A percentile compares a stretch with the other conserved stretches of the same genome.
phyloP scores from a whole-genome alignment of 2,329 filamentous ascomycete species.

The Aotearoamyces nothofagi region DNA sequence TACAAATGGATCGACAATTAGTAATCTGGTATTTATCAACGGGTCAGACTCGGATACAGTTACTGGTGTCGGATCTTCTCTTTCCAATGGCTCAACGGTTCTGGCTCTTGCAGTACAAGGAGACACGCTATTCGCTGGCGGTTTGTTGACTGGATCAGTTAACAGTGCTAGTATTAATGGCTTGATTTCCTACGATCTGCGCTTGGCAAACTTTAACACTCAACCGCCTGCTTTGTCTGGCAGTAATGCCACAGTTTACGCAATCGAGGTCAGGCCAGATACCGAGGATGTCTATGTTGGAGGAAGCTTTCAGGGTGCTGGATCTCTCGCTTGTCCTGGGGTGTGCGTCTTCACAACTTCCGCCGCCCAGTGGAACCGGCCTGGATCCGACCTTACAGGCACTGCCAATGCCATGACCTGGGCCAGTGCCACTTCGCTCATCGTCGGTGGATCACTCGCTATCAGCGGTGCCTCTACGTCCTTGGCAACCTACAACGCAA shows the following conservation, averaged over 20 bases:
- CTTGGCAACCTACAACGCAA: slow-evolving; percentile 60
- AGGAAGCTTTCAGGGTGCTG: slow-evolving; percentile 71
- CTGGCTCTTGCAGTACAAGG: slow-evolving; percentile 51
- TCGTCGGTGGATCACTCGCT: slow-evolving; percentile 65
- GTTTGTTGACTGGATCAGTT: slow-evolving; percentile 58
- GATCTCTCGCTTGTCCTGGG: slow-evolving; percentile 65
- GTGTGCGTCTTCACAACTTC: slow-evolving; percentile 68
- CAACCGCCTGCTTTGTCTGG: slow-evolving; percentile 69
- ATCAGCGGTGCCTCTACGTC: slow-evolving; percentile 49
- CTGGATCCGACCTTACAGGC: slow-evolving; percentile 58
- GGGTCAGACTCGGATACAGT: slow-evolving; percentile 51
- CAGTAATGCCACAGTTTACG: slow-evolving; percentile 53
- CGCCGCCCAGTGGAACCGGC: slow-evolving; percentile 62
- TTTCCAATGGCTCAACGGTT: slow-evolving; percentile 63
- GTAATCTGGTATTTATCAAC: slow-evolving; percentile 76
- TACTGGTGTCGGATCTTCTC: slow-evolving; percentile 49
- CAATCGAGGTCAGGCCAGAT: slow-evolving; percentile 58
- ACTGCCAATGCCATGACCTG: slow-evolving; percentile 60
- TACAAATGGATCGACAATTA: slow-evolving; percentile 52
- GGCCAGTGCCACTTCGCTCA: slow-evolving; percentile 53
- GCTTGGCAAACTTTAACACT: slow-evolving; percentile 41
- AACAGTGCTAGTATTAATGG: slow-evolving; percentile 50
- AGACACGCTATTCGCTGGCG: slow-evolving; percentile 67
- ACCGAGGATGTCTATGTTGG: slow-evolving; percentile 70
- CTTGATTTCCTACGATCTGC: slow-evolving; percentile 67